Evolutionary conservation across 2,329 filamentous ascomycete species (phyloP).

Genomic region (Hypoxylon sp.): DNA sequence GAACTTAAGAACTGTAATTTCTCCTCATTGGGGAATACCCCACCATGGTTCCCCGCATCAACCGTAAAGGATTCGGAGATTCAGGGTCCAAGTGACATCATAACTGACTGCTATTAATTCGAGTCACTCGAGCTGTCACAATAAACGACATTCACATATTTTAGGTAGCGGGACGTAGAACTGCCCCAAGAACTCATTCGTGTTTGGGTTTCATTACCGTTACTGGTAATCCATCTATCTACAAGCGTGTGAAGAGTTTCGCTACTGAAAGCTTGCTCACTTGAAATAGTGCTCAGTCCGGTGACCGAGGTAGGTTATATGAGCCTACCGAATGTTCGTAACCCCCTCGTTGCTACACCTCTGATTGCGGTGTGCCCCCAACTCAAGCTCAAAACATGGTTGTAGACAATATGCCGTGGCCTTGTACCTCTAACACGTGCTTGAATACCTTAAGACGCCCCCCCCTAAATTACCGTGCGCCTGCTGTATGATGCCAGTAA

Average conservation of each 20-base stretch:
- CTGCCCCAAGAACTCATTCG: neutral
- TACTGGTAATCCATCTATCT: conserved; percentile 40
- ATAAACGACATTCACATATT: no score
- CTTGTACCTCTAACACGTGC: conserved; percentile 22
- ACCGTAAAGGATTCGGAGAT: conserved; percentile 14
- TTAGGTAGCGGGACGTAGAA: neutral
- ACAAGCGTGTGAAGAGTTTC: conserved; percentile 20
- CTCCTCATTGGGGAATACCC: conserved; percentile 25
- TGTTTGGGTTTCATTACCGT: conserved; percentile 26
- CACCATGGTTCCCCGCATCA: conserved; percentile 28
- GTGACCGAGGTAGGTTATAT: conserved; percentile 7
- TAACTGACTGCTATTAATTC: conserved; percentile 4
- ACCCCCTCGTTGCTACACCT: neutral
- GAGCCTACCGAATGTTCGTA: neutral
- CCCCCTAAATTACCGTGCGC: conserved; percentile 40
- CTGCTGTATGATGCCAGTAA: conserved; percentile 46
- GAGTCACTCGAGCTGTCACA: neutral
- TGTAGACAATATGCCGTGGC: conserved; percentile 11
- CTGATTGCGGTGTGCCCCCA: neutral
- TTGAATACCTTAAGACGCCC: conserved; percentile 18
- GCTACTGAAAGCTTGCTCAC: conserved; percentile 14
- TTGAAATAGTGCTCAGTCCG: neutral
- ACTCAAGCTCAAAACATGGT: conserved; percentile 10
- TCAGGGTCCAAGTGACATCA: conserved; percentile 36
- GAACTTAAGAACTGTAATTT: neutral